These are phyloP conservation scores for Eimeria zaria DNA, from an alignment of 169 alveolate species.

Conservation along the genomic window DNA sequence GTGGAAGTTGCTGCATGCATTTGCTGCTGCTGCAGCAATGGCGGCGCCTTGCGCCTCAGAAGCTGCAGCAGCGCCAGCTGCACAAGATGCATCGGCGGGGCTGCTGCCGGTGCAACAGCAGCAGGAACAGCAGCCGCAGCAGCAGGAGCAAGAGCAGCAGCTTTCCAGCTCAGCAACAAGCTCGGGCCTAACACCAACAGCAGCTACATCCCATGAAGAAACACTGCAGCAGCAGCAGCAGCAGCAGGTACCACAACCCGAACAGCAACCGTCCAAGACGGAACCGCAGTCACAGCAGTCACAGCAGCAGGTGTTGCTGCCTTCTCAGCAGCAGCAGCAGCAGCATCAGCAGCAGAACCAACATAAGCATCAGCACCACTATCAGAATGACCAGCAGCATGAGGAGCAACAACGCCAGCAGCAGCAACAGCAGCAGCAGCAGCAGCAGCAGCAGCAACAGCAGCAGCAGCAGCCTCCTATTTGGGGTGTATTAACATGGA, in stretches of 20 bases:
- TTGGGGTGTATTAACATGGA: conserved; percentile 8
- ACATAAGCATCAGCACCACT: not conserved
- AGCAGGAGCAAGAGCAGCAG: conserved; percentile 15
- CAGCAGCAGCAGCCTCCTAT: not conserved
- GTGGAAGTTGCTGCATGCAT: not conserved
- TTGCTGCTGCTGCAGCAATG: not conserved
- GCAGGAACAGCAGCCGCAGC: not conserved
- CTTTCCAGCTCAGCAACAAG: not conserved
- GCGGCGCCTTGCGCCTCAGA: not conserved
- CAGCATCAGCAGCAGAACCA: not conserved
- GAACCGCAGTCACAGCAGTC: not conserved
- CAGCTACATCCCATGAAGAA: not conserved
- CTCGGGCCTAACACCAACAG: not conserved
- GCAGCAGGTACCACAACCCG: not conserved
- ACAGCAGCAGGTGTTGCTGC: too few relatives aligned
- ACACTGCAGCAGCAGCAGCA: conserved; percentile 12
- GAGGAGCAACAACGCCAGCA: not conserved
- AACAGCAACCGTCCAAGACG: not conserved
- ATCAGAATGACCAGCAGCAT: not conserved
- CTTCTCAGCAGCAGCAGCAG: not conserved
- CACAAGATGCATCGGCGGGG: not conserved
- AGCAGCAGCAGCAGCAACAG: conserved; percentile 49
- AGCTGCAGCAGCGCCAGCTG: not conserved
- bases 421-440: conserved; percentile 29
- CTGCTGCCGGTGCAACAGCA: conserved; percentile 8